These are phyloP conservation scores for Apophysomyces sp. DNA, from an alignment of 371 early-diverging fungal species.

Conservation along the genomic window DNA sequence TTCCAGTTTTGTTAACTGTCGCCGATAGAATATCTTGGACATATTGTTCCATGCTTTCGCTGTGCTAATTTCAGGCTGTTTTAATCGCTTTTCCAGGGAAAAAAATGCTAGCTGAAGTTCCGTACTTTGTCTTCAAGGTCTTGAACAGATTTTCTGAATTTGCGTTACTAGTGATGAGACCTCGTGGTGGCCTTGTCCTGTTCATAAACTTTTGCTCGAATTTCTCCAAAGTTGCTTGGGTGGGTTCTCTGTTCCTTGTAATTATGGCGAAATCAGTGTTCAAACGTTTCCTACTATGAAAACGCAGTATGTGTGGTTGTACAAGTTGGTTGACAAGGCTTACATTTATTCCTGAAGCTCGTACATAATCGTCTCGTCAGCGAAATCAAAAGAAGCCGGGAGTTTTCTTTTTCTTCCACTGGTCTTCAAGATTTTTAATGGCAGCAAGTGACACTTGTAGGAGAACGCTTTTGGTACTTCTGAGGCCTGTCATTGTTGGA, in stretches of 20 bases:
- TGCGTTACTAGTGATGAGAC: neutral
- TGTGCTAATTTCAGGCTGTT: neutral
- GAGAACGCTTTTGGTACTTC: neutral
- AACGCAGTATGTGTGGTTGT: too few species aligned
- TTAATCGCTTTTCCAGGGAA: neutral
- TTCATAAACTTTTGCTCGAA: neutral
- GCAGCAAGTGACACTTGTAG: neutral
- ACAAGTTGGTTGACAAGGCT: neutral
- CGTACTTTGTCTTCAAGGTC: neutral
- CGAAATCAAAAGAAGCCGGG: neutral
- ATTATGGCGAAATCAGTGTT: neutral
- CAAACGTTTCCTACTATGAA: neutral
- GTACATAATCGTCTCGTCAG: neutral
- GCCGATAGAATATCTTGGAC: neutral
- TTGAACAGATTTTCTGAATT: neutral
- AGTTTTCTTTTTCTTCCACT: neutral
- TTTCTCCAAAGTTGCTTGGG: neutral
- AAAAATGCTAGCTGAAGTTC: neutral
- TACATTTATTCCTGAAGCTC: neutral
- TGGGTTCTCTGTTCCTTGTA: neutral
- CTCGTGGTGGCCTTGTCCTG: neutral
- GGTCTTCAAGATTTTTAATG: neutral
- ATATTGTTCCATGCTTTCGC: neutral
- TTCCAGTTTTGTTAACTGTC: neutral
- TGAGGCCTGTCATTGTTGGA: neutral